Evolutionary conservation across 768 basidiomycete species (phyloP), one percentile per base, ranked within the genome.

Genomic region (Rhizopogon salebrosus): DNA sequence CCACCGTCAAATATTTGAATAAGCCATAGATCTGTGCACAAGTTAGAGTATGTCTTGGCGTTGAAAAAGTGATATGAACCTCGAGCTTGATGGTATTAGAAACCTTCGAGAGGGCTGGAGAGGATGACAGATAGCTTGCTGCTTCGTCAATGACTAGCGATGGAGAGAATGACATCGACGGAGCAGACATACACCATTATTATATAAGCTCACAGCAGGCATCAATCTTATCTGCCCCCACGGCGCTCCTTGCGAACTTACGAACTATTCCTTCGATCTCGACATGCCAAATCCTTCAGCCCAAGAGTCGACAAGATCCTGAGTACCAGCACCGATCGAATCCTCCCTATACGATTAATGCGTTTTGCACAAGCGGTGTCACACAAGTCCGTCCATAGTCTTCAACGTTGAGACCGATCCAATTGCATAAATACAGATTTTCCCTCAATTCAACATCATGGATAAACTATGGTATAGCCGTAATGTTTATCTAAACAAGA

Each of bases 21-120:
- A 92, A 72, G 51, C 85, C 89, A 68, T 93, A 93, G n/a, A 93
- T 70, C 90, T 93, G 72, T 64, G 52, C 51, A 62, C 63, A 55
- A 70, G 59, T 48, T 31, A 42, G 49, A 71, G 22, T 54, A 23
- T 40, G 35, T 13, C 36, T 38, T 18, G 56, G 41, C 43, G 52
- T 45, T 41, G 42, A 60, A 41, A 56, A 49, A 42, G 51, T 53
- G 43, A 54, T 55, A 51, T 68, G 59, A 74, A 90, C 89, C 89
- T 92, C 89, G 54, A 92, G 80, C 70, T 89, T 91, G 45, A 74
- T 72, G 37, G 77, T 57, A 49, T 80, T 80, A 3, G 88, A 73
- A n/a, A 85, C 78, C 52, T 75, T 75, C 7, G 74, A 64, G 27
- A 80, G 63, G 6, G 85, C 76, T 2, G 83, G 62, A 7, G 81